Evolutionary conservation across 331 rosid species (phyloP), one percentile per base, ranked within the genome.

Genomic region (Telfairia occidentalis): DNA sequence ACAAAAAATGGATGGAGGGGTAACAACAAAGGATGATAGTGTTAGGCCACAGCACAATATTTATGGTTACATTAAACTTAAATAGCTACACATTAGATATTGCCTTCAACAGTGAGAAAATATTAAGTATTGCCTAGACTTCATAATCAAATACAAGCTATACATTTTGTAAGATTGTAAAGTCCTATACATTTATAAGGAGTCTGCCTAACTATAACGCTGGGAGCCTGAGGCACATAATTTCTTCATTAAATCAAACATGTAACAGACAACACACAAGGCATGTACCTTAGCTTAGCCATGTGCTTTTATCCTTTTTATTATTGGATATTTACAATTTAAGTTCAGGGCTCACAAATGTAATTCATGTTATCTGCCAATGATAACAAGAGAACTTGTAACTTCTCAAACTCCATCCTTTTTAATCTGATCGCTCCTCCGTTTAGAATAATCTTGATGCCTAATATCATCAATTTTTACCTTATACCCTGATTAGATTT

Each of bases 1-100:
- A 37, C 29, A 79, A 82, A 53, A 43, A 55, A 59, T 55, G 19
- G 76, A 42, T 38, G 23, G 52, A 40, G 19, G 53, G 52, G 53
- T 19, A 26, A 70, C 40, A 26, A 46, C 26, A 70, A 46, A 6
- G 38, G 38, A 45, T 28, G 52, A 70, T 7, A 23, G 73, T 50
- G 5, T 58, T 66, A 28, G 38, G 74, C 18, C 34, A 70, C 54
- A 5, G n/a, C 13, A 58, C n/a, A 65, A 64, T 9, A 37, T 45
- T 43, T 26, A 70, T 8, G 42, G 54, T 16, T 42, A 24, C 7
- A 7, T 1, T 42, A 67, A 7, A 42, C 35, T 29, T 23, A 42
- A 67, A 35, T 67, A 67, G 57, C 42, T 7, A 46, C 11, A 67
- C 5, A 67, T 38, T 65, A 19, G 23, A 37, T 65, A 61, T 30